Percentiles rank a stretch among this genome's conserved stretches.
Evolutionary conservation across 805 yeast species (phyloP).

Genomic region (Metschnikowia chrysomelidarum): DNA sequence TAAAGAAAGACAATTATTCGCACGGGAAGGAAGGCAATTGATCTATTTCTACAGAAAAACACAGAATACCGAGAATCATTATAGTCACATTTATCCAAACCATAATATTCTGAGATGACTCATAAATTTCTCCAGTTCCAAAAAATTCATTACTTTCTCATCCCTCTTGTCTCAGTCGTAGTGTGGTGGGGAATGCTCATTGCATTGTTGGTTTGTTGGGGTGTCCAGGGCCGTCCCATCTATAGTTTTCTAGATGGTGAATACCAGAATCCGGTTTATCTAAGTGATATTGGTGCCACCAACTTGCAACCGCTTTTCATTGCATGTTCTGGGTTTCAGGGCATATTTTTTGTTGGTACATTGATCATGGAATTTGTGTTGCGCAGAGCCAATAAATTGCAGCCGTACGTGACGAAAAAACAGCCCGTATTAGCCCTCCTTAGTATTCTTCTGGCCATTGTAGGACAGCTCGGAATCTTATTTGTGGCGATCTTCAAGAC

Average conservation of each 20-base stretch:
- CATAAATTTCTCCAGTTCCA: constrained; percentile 27
- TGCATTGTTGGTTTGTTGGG: constrained; percentile 77
- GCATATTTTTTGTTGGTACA: constrained; percentile 64
- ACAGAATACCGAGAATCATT: too few relatives aligned
- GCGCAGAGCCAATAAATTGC: constrained; percentile 54
- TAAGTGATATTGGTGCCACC: constrained; percentile 88
- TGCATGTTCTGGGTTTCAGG: constrained; percentile 73
- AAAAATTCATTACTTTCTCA: constrained; percentile 47
- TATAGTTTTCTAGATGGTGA: constrained; percentile 50
- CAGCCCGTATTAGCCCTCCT: constrained; percentile 45
- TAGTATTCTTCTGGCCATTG: constrained; percentile 41
- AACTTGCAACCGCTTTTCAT: constrained; percentile 82
- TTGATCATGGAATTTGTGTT: constrained; percentile 60
- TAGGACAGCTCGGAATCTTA: constrained; percentile 71
- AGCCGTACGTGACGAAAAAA: constrained; percentile 44
- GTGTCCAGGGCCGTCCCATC: constrained; percentile 72
- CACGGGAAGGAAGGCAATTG: too few relatives aligned
- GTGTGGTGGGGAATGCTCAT: constrained; percentile 93
- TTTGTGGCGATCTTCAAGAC: constrained; percentile 75
- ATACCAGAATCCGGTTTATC: constrained; percentile 56
- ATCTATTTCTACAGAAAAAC: too few relatives aligned
- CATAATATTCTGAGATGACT: constrained; percentile 6
- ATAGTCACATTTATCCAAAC: too few relatives aligned
- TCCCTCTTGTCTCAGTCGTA: constrained; percentile 65
- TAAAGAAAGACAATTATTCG: too few relatives aligned